These are phyloP conservation scores for Cercophora sp. DNA, from an alignment of 495 filamentous ascomycete genomes.

Conservation along the genomic window DNA sequence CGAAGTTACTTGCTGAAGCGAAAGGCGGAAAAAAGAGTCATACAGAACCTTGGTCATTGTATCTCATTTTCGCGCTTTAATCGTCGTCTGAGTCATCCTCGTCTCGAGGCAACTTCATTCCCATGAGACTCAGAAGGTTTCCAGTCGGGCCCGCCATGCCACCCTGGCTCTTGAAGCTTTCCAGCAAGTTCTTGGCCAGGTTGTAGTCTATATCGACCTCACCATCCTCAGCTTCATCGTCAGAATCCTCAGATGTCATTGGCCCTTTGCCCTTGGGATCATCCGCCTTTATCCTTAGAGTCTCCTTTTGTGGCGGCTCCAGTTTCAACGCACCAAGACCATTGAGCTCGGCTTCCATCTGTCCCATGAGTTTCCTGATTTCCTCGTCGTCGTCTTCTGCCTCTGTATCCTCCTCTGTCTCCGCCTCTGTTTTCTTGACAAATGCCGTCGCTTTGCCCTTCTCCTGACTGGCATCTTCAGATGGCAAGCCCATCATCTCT, in stretches of 20 bases:
- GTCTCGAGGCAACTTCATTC: conserved; percentile 72
- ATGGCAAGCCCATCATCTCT: conserved; percentile 87
- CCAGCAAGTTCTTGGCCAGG: conserved; percentile 84
- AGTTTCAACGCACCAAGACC: conserved; percentile 70
- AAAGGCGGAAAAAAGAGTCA: too few species aligned
- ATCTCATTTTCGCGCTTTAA: too few species aligned
- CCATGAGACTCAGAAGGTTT: conserved; percentile 82
- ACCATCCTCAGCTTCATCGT: conserved; percentile 33
- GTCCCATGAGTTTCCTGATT: conserved; percentile 65
- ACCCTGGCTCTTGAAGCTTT: conserved; percentile 84
- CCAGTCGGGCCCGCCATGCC: conserved; percentile 81
- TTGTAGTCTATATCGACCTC: conserved; percentile 79
- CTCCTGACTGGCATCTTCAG: conserved; percentile 13
- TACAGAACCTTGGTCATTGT: too few species aligned
- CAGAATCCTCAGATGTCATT: conserved; percentile 11
- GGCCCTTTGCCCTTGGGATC: not conserved
- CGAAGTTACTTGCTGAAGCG: too few species aligned
- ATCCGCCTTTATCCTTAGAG: conserved; percentile 6
- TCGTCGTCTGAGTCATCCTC: conserved; percentile 50
- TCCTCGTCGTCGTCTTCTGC: conserved; percentile 65
- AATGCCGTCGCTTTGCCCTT: conserved; percentile 17
- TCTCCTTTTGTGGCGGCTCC: conserved; percentile 34
- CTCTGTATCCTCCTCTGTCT: conserved; percentile 29
- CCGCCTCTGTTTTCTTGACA: conserved; percentile 11
- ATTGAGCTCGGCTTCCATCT: conserved; percentile 79